Conservation (phyloP, 139 green algal genomes). For the Prasinococcaceae sp. region DNA sequence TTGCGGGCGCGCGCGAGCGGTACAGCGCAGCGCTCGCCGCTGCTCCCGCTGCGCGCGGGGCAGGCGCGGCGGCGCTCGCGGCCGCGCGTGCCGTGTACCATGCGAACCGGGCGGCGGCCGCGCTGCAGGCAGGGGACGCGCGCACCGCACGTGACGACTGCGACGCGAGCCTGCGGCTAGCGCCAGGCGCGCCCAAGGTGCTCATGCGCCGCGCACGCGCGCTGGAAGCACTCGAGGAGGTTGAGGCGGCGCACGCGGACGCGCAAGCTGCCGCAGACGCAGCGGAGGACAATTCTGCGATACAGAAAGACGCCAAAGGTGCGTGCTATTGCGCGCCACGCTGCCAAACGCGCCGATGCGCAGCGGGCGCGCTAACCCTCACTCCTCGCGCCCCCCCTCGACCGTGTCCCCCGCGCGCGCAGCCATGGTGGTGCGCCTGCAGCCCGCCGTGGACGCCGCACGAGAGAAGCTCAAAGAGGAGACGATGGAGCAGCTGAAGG, state of each 20-base stretch:
- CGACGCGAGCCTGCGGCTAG: conserved; percentile 22
- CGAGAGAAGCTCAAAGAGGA: conserved; percentile 88
- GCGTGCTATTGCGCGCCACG: background rate
- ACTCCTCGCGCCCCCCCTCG: background rate
- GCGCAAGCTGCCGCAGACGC: background rate
- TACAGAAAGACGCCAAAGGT: background rate
- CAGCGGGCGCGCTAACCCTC: background rate
- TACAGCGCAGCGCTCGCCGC: no score
- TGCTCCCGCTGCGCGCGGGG: no score
- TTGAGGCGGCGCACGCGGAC: conserved; percentile 46
- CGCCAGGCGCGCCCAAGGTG: conserved; percentile 55
- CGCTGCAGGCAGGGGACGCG: no score
- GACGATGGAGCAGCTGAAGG: conserved; percentile 86
- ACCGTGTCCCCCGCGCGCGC: background rate
- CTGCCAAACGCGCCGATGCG: background rate
- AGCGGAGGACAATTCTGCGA: background rate
- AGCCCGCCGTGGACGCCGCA: conserved; percentile 55
- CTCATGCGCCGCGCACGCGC: conserved; percentile 50
- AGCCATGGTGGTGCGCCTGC: conserved; percentile 31
- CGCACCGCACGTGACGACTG: conserved; percentile 21
- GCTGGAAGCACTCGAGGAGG: conserved; percentile 61
- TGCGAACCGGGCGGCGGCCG: conserved; percentile 34
- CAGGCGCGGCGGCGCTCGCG: no score
- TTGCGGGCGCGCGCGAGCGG: no score
- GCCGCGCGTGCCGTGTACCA: conserved; percentile 39